Evolutionary conservation across 306 rosid species (phyloP), one percentile per base, ranked within the genome.

Genomic region (Begonia fuchsioides): DNA sequence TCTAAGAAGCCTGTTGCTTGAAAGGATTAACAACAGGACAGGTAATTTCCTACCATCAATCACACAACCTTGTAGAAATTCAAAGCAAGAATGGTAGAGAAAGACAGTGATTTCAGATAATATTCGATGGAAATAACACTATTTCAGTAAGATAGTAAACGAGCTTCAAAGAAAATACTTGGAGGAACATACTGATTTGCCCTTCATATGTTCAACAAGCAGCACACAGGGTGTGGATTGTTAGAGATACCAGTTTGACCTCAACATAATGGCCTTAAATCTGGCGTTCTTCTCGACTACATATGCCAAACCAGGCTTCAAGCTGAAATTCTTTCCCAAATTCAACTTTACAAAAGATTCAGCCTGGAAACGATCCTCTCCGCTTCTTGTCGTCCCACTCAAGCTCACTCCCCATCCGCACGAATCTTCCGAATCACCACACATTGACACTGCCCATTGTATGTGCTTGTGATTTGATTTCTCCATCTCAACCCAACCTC

Each of bases 401-500:
- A 90, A 66, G 65, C 70, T 71, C 49, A 77, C 45, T 55, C 83
- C 98, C 96, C 94, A 85, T 41, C 98, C 94, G 41, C 77, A 61
- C 19, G 80, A 64, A 67, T 85, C 87, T 65, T 77, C 94, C 44
- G 70, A 71, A 54, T 67, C 80, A 68, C 85, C 94, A 46, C 75
- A 73, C 55, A 85, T 10, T 1, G 69, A 73, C 55, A 72, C 26
- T 6, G 79, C 85, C 94, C 93, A 90, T 57, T 67, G 77, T 50
- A 77, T 16, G 59, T 51, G 32, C 32, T 59, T 72, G 3, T 79
- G 69, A 53, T 73, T 64, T 43, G 77, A 66, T 20, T 65, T 64
- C 15, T 67, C 56, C 79, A 85, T 60, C 76, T 92, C 87, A 17
- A 85, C 52, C 98, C 98, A 92, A 54, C 87, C 94, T 57, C 77